Evolutionary conservation across 176 grass and related monocot genomes (phyloP), one percentile per base, ranked within the genome.

Genomic region (Carex kokanica): DNA sequence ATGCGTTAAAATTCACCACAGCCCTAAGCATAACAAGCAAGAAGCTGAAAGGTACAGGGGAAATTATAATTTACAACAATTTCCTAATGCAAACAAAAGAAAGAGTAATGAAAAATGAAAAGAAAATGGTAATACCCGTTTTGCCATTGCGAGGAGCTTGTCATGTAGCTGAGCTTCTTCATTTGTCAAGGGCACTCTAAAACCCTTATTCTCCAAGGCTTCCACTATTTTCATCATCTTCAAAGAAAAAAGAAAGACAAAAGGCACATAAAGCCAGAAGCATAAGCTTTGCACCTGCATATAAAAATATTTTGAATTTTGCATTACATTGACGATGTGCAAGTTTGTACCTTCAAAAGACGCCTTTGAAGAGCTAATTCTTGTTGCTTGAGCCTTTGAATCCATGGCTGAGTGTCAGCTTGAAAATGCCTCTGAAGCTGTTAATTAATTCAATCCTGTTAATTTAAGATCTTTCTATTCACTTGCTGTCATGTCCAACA

Each of bases 221-320:
- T 99, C 96, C 82, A 99, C 92, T 86, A 99, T 93, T 89, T 92
- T 95, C 83, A 92, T 88, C 16, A 93, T 79, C 94, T 94, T 91
- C 74, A 81, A 81, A 81, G 18, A n/a, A 27, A 75, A 58, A 84
- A 62, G 63, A 51, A 82, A 90, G 90, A 84, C 16, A 53, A 31
- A 15, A 77, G 27, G 16, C 79, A 23, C 20, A 64, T 64, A 25
- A 53, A 77, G 25, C 17, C 13, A 54, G 20, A 75, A 77, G 73
- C 73, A 77, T 55, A 74, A 77, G 9, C 45, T 49, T 27, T 25
- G 45, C 49, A 55, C 24, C 20, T 45, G 12, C 0, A 29, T 54
- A 17, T 54, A 77, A 17, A 17, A 73, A 16, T 23, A 8, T 10
- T 55, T 55, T 77, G 1, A 55, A 53, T 31, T 53, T 66, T 71